phyloP scores from a whole-genome alignment of 2,329 filamentous ascomycete species.

The Calonectria pteridis region DNA sequence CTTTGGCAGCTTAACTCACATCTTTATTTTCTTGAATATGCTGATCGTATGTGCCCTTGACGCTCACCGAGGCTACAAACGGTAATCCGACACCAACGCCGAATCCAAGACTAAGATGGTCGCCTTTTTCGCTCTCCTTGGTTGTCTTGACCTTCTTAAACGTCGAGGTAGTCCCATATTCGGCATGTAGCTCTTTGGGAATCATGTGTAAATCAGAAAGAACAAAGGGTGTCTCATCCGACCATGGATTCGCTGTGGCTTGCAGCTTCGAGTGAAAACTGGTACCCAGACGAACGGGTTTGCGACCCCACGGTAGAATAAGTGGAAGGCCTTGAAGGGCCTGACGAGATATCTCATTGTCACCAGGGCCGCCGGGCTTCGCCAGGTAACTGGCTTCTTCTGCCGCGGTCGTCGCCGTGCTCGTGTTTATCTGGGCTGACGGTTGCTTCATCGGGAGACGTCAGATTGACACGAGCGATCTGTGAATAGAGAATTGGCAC shows the following conservation, averaged over 20 bases:
- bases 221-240: background rate
- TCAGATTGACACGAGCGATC: background rate
- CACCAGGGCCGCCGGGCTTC: background rate
- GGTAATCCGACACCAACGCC: background rate
- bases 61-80: background rate
- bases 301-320: background rate
- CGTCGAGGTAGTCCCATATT: background rate
- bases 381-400: background rate
- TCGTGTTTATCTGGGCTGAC: background rate
- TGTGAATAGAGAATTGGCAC: background rate
- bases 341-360: background rate
- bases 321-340: background rate
- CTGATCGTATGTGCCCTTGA: background rate
- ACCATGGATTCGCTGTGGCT: background rate
- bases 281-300: background rate
- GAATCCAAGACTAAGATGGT: background rate
- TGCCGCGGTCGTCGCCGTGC: background rate
- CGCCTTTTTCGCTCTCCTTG: background rate
- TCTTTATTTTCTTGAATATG: background rate
- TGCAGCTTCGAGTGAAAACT: background rate
- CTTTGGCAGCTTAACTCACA: background rate
- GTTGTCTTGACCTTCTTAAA: background rate
- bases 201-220: conserved; percentile 3
- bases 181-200: background rate
- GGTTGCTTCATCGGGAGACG: background rate